Evolutionary conservation across 1,284 basidiomycete species (phyloP).

Genomic region (Leccinum ambiguum): DNA sequence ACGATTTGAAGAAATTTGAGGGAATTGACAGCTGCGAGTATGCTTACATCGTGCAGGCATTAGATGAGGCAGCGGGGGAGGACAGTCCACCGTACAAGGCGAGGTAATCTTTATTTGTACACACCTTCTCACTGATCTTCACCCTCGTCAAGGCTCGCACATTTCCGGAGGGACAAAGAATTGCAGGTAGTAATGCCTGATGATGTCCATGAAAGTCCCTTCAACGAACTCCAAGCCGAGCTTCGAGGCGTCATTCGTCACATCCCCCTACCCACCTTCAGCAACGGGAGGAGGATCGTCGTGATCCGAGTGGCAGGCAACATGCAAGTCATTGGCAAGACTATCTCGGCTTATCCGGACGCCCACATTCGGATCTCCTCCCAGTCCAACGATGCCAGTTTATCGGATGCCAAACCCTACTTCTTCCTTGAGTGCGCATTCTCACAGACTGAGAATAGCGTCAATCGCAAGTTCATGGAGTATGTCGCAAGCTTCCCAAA

Average conservation of each 20-base stretch:
- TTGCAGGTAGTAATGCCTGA: neutral
- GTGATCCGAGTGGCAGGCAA: neutral
- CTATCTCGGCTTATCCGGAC: neutral
- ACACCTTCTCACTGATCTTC: constrained; percentile 1
- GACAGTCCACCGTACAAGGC: neutral
- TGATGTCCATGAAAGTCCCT: neutral
- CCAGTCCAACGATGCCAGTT: neutral
- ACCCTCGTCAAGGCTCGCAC: neutral
- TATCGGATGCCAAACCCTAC: neutral
- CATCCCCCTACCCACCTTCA: neutral
- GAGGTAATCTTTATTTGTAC: neutral
- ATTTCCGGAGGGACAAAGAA: neutral
- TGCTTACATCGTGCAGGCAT: neutral
- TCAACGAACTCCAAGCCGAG: neutral
- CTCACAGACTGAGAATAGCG: neutral
- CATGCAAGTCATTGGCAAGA: neutral
- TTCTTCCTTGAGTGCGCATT: neutral
- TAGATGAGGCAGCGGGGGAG: neutral
- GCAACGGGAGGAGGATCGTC: neutral
- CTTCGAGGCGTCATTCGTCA: neutral
- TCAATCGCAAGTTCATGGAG: neutral
- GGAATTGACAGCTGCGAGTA: neutral
- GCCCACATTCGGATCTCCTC: neutral
- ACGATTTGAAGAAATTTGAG: neutral
- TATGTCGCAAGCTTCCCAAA: neutral